Base-by-base conservation (phyloP, 441 rosid genomes). In the Bruguiera hainesii region DNA sequence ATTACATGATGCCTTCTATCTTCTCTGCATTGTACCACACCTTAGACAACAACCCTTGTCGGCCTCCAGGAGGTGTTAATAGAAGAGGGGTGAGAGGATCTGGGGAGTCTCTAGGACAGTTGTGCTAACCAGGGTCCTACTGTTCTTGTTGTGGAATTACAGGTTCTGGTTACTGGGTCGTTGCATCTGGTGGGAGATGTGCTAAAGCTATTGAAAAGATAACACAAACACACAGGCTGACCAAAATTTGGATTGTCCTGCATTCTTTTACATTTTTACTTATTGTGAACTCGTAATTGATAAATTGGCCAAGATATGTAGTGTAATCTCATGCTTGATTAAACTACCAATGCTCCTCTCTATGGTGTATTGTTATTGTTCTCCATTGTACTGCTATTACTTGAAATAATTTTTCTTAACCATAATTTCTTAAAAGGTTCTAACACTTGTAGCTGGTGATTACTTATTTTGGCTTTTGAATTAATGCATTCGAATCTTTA, bases 151-250 rank as follows among this genome's bases (percentile, higher is more conserved):
- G 63, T 73, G 51, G 60, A 55, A 55, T 29, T 50, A 60, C 83
- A 91, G 96, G 97, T 91, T 73, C 84, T 91, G 60, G 97, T 90
- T 73, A 93, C 98, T 2, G 98, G 98, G 19, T 93, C 96, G 13
- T 69, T 93, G 68, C 97, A 88, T 80, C 84, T 93, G 64, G 96
- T 93, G 30, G 97, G 97, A 20, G 98, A 90, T 75, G 97, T 93
- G 8, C 78, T 90, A 21, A 88, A 86, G 83, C 77, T 86, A 39
- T 57, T 84, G 23, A 83, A 72, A 80, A 59, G 73, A 62, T 71
- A 64, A 80, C 57, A 53, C 33, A 61, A 53, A 58, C 0, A 19
- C 30, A 9, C 20, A 37, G 51, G 63, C 30, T 55, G 18, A n/a
- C 25, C 7, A 6, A 31, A 7, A 26, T 21, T 16, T 33, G 28